Evolutionary conservation across 192 early-diverging fungal species (phyloP), one percentile per base, ranked within the genome.

Genomic region (Spizellomyces punctatus): DNA sequence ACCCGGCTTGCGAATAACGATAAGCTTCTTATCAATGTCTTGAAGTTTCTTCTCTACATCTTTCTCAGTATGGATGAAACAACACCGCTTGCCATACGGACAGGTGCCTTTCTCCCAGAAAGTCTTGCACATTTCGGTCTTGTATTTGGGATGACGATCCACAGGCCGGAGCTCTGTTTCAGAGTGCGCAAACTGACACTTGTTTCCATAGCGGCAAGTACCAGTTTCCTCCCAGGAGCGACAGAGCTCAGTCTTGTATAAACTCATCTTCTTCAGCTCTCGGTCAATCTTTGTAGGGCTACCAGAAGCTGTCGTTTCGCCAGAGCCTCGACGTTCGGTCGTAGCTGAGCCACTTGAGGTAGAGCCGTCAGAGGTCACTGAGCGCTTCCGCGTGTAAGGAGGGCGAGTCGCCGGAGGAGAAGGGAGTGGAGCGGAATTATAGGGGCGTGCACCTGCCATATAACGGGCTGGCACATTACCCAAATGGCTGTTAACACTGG

Each of bases 121-220:
- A 44, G 93, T 95, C 54, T 88, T 92, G 82, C 96, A 99, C 46
- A 96, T 84, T 69, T 95, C 92, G 5, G 94, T 97, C 83, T 97
- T 96, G 83, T 99, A 99, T 63, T 91, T 93, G 49, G 91, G 92
- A 74, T 99, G 95, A 44, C 95, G 86, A 60, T 88, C 82, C 14
- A 97, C 88, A 48, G 82, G 75, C 14, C 94, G 85, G 46, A 96
- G 85, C 81, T 99, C 96, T 46, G 68, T 66, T 47, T 67, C 49
- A 12, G 90, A 90, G 64, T 99, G 96, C 14, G 96, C 96, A 88
- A 95, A 99, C 76, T 95, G 92, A 84, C 96, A 99, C 72, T 94
- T 90, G 21, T 84, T 80, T 36, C 92, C 95, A 76, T 98, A 98
- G 70, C 94, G 78, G 66, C 87, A 88, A 5, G 59, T 48, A 10